These are phyloP conservation scores for Ogataea degrootiae DNA, from an alignment of 805 yeast species.

Conservation along the genomic window DNA sequence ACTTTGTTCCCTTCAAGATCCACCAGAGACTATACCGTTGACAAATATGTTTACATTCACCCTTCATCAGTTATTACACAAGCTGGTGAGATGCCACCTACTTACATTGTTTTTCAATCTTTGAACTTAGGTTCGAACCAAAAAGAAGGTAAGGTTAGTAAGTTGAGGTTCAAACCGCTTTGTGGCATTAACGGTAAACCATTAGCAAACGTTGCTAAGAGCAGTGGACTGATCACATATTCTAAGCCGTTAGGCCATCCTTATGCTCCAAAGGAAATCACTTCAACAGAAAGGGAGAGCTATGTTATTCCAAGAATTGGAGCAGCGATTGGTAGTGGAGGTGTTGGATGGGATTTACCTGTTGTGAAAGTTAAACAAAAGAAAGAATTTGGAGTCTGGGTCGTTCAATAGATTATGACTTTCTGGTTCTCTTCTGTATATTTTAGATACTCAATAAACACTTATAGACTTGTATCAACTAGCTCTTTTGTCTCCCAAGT, in stretches of 20 bases:
- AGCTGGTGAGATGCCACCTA: slow-evolving; percentile 70
- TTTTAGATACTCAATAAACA: too few species aligned
- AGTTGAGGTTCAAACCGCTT: slow-evolving; percentile 66
- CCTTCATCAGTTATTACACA: slow-evolving; percentile 63
- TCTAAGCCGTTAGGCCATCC: slow-evolving; percentile 93
- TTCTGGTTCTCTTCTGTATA: too few species aligned
- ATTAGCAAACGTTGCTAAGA: slow-evolving; percentile 70
- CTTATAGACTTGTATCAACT: too few species aligned
- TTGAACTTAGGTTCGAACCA: slow-evolving; percentile 52
- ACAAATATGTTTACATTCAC: slow-evolving; percentile 70
- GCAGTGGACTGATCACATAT: slow-evolving; percentile 68
- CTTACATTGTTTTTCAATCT: slow-evolving; percentile 68
- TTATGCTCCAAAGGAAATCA: slow-evolving; percentile 68
- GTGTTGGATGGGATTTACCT: slow-evolving; percentile 89
- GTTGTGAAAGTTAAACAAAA: slow-evolving; percentile 70
- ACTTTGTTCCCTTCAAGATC: slow-evolving; percentile 44
- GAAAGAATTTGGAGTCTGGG: slow-evolving; percentile 69
- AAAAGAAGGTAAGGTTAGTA: slow-evolving; percentile 35
- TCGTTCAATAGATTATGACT: slow-evolving; percentile 12
- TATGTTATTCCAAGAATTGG: slow-evolving; percentile 91
- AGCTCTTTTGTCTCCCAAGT: too few species aligned
- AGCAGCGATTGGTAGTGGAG: slow-evolving; percentile 76
- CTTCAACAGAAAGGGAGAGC: slow-evolving; percentile 70
- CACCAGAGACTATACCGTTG: slow-evolving; percentile 34
- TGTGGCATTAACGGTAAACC: slow-evolving; percentile 74